These are phyloP conservation scores for Coemansia asiatica DNA, from an alignment of 192 early-diverging fungal genomes.

Conservation along the genomic window DNA sequence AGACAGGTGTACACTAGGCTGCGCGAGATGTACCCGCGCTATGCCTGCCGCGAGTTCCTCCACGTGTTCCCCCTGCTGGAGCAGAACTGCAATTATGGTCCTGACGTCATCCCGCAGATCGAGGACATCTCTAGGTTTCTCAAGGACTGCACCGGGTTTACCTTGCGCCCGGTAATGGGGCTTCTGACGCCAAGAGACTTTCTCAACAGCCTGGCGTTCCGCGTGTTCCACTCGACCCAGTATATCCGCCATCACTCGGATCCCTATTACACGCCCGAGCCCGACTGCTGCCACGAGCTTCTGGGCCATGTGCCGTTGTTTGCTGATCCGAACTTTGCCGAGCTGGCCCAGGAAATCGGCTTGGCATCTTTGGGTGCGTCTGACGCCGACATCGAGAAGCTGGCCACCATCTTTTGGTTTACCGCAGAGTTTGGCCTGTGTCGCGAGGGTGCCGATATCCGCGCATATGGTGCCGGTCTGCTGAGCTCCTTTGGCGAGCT, in stretches of 20 bases:
- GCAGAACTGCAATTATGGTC: constrained; percentile 87
- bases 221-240: constrained; percentile 96
- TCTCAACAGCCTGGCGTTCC: constrained; percentile 93
- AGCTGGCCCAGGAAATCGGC: constrained; percentile 93
- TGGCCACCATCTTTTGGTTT: constrained; percentile 92
- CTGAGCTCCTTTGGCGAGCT: constrained; percentile 95
- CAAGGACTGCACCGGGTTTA: constrained; percentile 92
- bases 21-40: constrained; percentile 70
- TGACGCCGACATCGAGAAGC: constrained; percentile 87
- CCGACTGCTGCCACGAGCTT: constrained; percentile 94
- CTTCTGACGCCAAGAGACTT: constrained; percentile 91
- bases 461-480: constrained; percentile 90
- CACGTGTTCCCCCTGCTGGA: constrained; percentile 85
- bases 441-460: constrained; percentile 65
- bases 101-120: constrained; percentile 86
- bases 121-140: constrained; percentile 87
- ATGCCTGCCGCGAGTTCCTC: constrained; percentile 92
- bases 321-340: constrained; percentile 87
- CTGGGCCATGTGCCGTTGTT: constrained; percentile 86
- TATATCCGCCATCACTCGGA: constrained; percentile 93
- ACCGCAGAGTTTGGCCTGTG: constrained; percentile 94
- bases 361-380: constrained; percentile 88
- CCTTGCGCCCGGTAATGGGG: constrained; percentile 91
- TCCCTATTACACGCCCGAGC: constrained; percentile 92
- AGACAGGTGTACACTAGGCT: constrained; percentile 74